Evolutionary conservation across 2,329 filamentous ascomycete genomes (phyloP).

Genomic region (Plenodomus biglobosus): DNA sequence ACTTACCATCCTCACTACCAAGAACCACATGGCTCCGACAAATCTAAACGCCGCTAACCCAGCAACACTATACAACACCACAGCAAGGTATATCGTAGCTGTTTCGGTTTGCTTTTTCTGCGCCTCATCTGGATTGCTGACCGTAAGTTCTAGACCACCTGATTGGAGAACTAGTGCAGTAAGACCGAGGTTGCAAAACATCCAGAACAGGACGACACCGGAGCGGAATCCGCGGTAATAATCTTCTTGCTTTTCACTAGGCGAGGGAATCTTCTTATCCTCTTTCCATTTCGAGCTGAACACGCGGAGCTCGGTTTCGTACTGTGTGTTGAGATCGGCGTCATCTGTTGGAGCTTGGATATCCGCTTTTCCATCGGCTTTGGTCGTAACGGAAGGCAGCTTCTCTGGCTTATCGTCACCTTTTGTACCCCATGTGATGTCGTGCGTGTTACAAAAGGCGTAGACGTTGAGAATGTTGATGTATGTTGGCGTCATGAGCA

Average conservation of each 20-base stretch:
- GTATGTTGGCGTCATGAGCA: slow-evolving; percentile 92
- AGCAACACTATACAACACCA: slow-evolving; percentile 88
- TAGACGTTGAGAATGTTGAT: slow-evolving; percentile 99
- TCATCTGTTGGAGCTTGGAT: slow-evolving; percentile 85
- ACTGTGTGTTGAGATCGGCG: slow-evolving; percentile 91
- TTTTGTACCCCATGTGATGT: slow-evolving; percentile 97
- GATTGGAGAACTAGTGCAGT: slow-evolving; percentile 83
- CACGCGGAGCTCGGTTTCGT: slow-evolving; percentile 76
- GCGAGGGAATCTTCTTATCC: slow-evolving; percentile 64
- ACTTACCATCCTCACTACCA: slow-evolving; percentile 60
- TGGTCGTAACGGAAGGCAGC: slow-evolving; percentile 82
- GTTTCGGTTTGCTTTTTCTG: slow-evolving; percentile 55
- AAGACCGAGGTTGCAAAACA: slow-evolving; percentile 91
- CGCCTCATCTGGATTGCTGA: slow-evolving; percentile 43
- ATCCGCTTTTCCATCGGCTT: slow-evolving; percentile 93
- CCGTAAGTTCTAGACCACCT: slow-evolving; percentile 68
- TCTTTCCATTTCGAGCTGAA: slow-evolving; percentile 75
- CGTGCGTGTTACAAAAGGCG: slow-evolving; percentile 97
- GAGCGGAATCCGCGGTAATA: slow-evolving; percentile 97
- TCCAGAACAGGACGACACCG: slow-evolving; percentile 90
- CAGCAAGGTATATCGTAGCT: slow-evolving; percentile 79
- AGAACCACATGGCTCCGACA: slow-evolving; percentile 84
- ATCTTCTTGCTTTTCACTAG: slow-evolving; percentile 84
- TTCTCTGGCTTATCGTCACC: slow-evolving; percentile 95
- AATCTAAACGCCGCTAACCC: slow-evolving; percentile 84